Evolutionary conservation across 108 stramenopile genomes (phyloP), one percentile per base, ranked within the genome.

Genomic region (Fistulifera pelliculosa): DNA sequence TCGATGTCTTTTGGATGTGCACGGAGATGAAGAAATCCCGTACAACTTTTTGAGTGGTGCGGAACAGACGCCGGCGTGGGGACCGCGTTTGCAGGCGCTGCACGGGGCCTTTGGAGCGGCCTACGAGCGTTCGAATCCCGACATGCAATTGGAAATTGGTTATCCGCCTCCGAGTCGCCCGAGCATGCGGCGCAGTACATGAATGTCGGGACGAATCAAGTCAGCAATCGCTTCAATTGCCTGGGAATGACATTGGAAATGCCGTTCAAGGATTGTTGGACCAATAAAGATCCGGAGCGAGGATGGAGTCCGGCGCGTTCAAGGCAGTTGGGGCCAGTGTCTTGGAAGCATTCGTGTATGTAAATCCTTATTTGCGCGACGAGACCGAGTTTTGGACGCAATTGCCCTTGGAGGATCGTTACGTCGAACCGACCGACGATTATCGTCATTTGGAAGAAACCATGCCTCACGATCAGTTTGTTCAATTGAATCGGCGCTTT

Each of bases 21-120:
- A 94, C 58, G 93, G 93, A 10, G 93, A 94, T 53, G 93, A 94
- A 66, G 87, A 77, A 38, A 44, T 89, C 19, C 87, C 85, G 1
- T 87, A 76, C 64, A 85, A 85, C 49, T 93, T 93, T 51, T 31
- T 89, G 18, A 74, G 78, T 23, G 87, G 87, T 14, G 70, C 81
- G 0, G 76, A 89, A 57, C 77, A 75, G 8, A 66, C 65, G 54
- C 86, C 85, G 3, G 58, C 67, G 42, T 90, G 87, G 87, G 80
- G 75, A 16, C 56, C 66, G 24, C 61, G 88, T 8, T 57, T 90
- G 61, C 49, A 77, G 57, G 55, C 61, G 24, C 70, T 90, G 60
- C 87, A 94, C 47, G 91, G 87, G 13, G 85, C 79, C 49, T 93
- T 93, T 59, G 52, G 76, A 18, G 76, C 76, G 12, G 65, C 77